These are phyloP conservation scores for Xylaria sp. DNA, from an alignment of 2,329 filamentous ascomycete genomes.

Conservation along the genomic window DNA sequence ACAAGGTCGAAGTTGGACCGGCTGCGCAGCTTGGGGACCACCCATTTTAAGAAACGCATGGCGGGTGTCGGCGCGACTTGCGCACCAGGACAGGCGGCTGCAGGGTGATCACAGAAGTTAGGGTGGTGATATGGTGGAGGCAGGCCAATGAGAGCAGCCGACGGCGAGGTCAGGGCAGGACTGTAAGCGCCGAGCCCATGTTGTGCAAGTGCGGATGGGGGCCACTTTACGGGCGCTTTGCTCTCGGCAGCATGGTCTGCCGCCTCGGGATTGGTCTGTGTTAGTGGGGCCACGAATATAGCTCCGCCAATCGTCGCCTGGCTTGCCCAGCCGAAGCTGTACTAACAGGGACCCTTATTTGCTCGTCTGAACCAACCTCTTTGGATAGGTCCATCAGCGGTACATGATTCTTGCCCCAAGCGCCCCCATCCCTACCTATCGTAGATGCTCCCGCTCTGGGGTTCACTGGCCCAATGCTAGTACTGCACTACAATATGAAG, in stretches of 20 bases:
- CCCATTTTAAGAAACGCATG: slow-evolving; percentile 41
- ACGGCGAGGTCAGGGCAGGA: slow-evolving; percentile 39
- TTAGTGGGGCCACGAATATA: slow-evolving; percentile 25
- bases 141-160: slow-evolving; percentile 46
- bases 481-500: too few species aligned
- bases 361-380: slow-evolving; percentile 19
- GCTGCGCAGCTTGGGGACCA: slow-evolving; percentile 31
- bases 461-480: not conserved
- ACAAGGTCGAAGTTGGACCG: slow-evolving; percentile 32
- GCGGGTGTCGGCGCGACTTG: slow-evolving; percentile 36
- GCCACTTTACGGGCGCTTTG: slow-evolving; percentile 44
- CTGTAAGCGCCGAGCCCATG: slow-evolving; percentile 47
- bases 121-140: slow-evolving; percentile 45
- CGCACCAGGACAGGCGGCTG: slow-evolving; percentile 44
- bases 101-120: slow-evolving; percentile 48
- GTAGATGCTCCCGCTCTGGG: slow-evolving; percentile 22
- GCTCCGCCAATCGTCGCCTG: slow-evolving; percentile 29
- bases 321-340: not conserved
- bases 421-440: not conserved
- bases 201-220: slow-evolving; percentile 34
- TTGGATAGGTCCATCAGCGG: not conserved
- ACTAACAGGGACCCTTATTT: slow-evolving; percentile 12
- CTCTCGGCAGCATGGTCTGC: slow-evolving; percentile 36
- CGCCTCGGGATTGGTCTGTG: slow-evolving; percentile 43
- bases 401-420: slow-evolving; percentile 20